Evolutionary conservation across 805 yeast genomes (phyloP).

Genomic region (Yamadazyma takamatsuzukensis): DNA sequence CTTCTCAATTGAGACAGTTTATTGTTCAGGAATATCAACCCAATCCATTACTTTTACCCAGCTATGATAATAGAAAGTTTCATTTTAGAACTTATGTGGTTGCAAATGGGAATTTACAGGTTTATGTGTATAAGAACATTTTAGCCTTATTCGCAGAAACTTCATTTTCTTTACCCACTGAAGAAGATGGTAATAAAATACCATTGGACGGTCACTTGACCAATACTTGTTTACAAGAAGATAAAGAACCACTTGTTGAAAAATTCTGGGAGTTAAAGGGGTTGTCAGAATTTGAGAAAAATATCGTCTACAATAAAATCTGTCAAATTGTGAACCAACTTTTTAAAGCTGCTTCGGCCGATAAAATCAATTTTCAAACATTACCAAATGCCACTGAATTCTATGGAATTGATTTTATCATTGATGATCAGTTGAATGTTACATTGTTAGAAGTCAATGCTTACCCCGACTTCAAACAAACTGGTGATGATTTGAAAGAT

Average conservation of each 20-base stretch:
- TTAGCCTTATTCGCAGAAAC: constrained; percentile 73
- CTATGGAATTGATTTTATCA: constrained; percentile 85
- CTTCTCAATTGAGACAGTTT: constrained; percentile 87
- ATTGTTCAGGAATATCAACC: constrained; percentile 78
- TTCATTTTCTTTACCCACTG: constrained; percentile 23
- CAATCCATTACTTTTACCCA: constrained; percentile 62
- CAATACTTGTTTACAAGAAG: constrained; percentile 84
- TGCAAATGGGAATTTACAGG: constrained; percentile 68
- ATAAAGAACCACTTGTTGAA: constrained; percentile 49
- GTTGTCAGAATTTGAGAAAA: constrained; percentile 21
- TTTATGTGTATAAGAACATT: constrained; percentile 76
- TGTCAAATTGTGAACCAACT: constrained; percentile 62
- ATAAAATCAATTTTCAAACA: constrained; percentile 82
- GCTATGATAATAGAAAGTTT: constrained; percentile 69
- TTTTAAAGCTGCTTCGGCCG: constrained; percentile 77
- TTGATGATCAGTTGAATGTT: constrained; percentile 53
- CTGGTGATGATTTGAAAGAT: constrained; percentile 70
- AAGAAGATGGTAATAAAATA: constrained; percentile 26
- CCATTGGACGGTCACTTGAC: constrained; percentile 78
- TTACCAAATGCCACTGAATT: constrained; percentile 77
- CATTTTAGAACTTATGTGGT: constrained; percentile 85
- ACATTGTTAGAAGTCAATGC: constrained; percentile 82
- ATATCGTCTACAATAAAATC: constrained; percentile 54
- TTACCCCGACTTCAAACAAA: constrained; percentile 95
- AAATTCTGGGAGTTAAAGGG: constrained; percentile 59